Conservation (phyloP, 495 filamentous ascomycete species). For the Collariella sp. region DNA sequence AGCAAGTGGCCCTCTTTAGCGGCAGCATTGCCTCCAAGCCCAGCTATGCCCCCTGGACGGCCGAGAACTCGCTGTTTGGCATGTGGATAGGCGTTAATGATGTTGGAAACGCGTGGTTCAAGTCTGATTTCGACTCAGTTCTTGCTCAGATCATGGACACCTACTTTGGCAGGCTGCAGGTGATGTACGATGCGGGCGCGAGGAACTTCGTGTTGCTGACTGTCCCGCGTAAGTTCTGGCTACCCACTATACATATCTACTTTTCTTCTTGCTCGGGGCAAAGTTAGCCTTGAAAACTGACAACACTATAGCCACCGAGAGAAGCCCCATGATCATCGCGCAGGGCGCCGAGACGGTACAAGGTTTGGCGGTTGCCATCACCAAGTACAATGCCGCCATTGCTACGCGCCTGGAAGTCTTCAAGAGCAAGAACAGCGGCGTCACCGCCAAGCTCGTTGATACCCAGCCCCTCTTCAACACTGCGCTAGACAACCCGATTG, state of each 20-base stretch:
- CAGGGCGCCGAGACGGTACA: constrained; percentile 17
- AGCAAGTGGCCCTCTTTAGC: constrained; percentile 49
- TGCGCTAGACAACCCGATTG: constrained; percentile 34
- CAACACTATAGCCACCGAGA: constrained; percentile 44
- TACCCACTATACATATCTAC: neutral
- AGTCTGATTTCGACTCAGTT: constrained; percentile 36
- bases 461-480: constrained; percentile 32
- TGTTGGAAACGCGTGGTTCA: constrained; percentile 55
- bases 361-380: constrained; percentile 30
- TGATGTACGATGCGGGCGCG: constrained; percentile 56
- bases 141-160: constrained; percentile 48
- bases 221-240: constrained; percentile 51
- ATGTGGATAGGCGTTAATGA: constrained; percentile 80
- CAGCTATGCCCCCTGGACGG: constrained; percentile 49
- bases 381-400: constrained; percentile 32
- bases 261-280: neutral
- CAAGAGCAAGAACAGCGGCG: constrained; percentile 22
- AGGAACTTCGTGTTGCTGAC: constrained; percentile 69
- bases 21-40: constrained; percentile 25
- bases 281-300: neutral
- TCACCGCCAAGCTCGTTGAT: constrained; percentile 30
- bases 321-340: constrained; percentile 46
- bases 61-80: constrained; percentile 53
- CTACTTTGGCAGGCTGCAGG: constrained; percentile 47
- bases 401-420: constrained; percentile 20